These are phyloP conservation scores for Basidiobolus meristosporus DNA, from an alignment of 371 early-diverging fungal genomes.

Conservation along the genomic window DNA sequence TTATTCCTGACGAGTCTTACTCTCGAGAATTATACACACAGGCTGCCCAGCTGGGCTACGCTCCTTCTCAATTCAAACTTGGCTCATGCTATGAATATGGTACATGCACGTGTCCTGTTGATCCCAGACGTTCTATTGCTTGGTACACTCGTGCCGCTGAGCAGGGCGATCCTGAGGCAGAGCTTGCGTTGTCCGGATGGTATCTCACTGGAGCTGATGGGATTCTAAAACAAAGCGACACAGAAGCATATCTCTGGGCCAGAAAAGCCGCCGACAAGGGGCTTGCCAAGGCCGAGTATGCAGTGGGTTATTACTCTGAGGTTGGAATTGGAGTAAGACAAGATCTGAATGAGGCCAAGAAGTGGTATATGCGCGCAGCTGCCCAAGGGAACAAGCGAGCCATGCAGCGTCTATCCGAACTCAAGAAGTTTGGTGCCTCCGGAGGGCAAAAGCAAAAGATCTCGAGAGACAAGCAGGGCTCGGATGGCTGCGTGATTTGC, in stretches of 20 bases:
- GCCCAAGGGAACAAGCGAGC: conserved; percentile 54
- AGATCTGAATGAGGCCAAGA: conserved; percentile 45
- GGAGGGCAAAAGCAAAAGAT: too few species aligned
- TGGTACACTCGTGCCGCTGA: conserved; percentile 92
- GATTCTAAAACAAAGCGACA: conserved; percentile 55
- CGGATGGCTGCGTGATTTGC: too few species aligned
- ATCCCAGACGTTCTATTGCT: conserved; percentile 78
- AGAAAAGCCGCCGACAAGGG: conserved; percentile 68
- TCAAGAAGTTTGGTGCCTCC: conserved; percentile 35
- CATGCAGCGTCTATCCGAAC: conserved; percentile 45
- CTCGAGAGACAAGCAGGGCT: too few species aligned
- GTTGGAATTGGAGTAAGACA: conserved; percentile 50
- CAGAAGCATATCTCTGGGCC: conserved; percentile 78
- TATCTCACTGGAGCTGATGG: conserved; percentile 74
- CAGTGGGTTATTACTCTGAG: conserved; percentile 73
- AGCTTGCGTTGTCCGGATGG: conserved; percentile 77
- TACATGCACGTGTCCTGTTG: conserved; percentile 63
- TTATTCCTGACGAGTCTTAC: conserved; percentile 67
- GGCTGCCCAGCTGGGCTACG: conserved; percentile 85
- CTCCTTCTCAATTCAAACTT: conserved; percentile 83
- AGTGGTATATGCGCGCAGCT: conserved; percentile 62
- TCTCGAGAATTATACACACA: conserved; percentile 75
- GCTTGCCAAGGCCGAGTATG: conserved; percentile 72
- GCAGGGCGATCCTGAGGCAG: conserved; percentile 61
- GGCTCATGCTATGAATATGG: conserved; percentile 93